Conservation (phyloP, 768 basidiomycete genomes). For the Favolaschia claudopus region DNA sequence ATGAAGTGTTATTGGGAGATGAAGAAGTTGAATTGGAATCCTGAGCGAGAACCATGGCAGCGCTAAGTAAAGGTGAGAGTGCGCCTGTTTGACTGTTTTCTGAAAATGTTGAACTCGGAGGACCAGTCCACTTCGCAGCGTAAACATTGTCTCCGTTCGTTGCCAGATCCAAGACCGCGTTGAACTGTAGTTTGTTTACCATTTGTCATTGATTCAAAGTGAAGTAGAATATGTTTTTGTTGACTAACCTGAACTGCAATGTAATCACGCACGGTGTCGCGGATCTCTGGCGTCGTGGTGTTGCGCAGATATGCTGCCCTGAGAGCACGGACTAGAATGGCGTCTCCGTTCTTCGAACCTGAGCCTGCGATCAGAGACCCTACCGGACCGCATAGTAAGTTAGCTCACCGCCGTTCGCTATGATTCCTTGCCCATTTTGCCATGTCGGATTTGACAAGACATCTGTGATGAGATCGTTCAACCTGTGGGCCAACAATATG, state of each 20-base stretch:
- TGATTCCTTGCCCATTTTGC: not conserved
- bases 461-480: not conserved
- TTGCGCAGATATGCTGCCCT: constrained; percentile 17
- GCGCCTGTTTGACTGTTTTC: not conserved
- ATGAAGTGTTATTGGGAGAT: too few species aligned
- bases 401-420: not conserved
- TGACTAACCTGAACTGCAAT: constrained; percentile 16
- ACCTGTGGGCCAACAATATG: not conserved
- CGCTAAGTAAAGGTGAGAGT: not conserved
- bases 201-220: too few species aligned
- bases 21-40: too few species aligned
- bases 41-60: too few species aligned
- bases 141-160: not conserved
- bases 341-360: constrained; percentile 2
- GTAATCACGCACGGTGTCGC: constrained; percentile 6
- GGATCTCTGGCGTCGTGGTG: constrained; percentile 1
- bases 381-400: not conserved
- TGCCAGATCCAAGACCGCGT: not conserved
- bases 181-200: too few species aligned
- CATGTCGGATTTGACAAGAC: not conserved
- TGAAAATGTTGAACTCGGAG: not conserved
- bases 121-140: not conserved
- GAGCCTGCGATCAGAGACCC: not conserved
- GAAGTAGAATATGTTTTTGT: not conserved
- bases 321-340: constrained; percentile 8